Evolutionary conservation across 1,139 yeast genomes (phyloP), one percentile per base, ranked within the genome.

Genomic region (Candida sp.): DNA sequence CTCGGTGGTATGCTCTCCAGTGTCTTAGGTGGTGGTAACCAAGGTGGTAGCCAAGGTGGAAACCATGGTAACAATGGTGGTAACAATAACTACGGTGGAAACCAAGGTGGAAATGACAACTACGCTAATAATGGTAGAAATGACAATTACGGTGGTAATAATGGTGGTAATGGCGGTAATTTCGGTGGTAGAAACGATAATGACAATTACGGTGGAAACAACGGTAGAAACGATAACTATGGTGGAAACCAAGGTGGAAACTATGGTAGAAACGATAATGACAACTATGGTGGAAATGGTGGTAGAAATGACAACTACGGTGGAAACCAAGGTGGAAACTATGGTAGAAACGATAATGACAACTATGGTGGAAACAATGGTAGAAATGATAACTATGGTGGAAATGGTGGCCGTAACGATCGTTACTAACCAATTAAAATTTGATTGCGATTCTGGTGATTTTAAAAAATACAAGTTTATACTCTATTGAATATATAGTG

Each of bases 31-130:
- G 43, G 44, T 5, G 32, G 12, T 27, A 39, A 39, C 35, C 12
- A 37, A 4, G n/a, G n/a, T 5, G 19, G 19, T 12, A 12, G 11
- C 12, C 22, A 29, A 4, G 23, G 25, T 19, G 38, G 34, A 5
- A 29, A 37, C 29, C 22, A 30, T 11, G 38, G 38, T 12, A 25
- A 11, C 9, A n/a, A n/a, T 34, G 36, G 36, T 34, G 21, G 36
- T 8, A 34, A n/a, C 21, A 21, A 34, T 6, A 12, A 9, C 11
- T 34, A 34, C 22, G 23, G 36, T 23, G 42, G 45, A 11, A 47
- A 50, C 30, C 35, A 43, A 30, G 39, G 50, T 15, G 53, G 53
- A 35, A 44, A 47, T 25, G 42, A 42, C 22, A 41, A 43, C 11
- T 29, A 25, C 9, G 29, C 8, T 25, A n/a, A n/a, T n/a, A n/a